These are phyloP conservation scores for Pisolithus sp. DNA, from an alignment of 768 basidiomycete genomes.

Conservation along the genomic window DNA sequence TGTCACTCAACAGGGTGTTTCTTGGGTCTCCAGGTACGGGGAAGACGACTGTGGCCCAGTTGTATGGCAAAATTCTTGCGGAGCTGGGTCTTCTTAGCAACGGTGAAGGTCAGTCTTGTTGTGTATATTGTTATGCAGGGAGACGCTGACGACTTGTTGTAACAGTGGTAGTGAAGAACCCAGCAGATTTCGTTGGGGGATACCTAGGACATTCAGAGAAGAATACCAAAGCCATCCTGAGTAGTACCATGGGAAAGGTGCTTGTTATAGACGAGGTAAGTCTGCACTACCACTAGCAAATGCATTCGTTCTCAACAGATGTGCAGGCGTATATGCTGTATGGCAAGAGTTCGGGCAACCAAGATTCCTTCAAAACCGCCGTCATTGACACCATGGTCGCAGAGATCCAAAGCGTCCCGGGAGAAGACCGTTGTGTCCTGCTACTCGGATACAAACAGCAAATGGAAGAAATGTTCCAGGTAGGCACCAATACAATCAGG, in stretches of 20 bases:
- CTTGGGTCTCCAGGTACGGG: slow-evolving; percentile 66
- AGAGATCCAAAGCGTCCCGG: slow-evolving; percentile 61
- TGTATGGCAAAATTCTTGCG: slow-evolving; percentile 58
- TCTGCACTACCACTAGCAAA: neutral
- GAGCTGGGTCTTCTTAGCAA: slow-evolving; percentile 64
- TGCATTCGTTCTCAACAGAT: neutral
- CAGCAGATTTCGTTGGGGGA: slow-evolving; percentile 60
- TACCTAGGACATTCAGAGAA: slow-evolving; percentile 54
- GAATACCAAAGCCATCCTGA: slow-evolving; percentile 59
- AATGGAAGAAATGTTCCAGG: slow-evolving; percentile 74
- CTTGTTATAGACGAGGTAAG: slow-evolving; percentile 64
- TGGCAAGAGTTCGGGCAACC: slow-evolving; percentile 25
- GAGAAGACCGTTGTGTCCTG: slow-evolving; percentile 65
- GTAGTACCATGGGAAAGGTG: slow-evolving; percentile 55
- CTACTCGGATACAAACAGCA: slow-evolving; percentile 59
- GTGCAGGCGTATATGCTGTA: slow-evolving; percentile 66
- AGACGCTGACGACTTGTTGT: neutral
- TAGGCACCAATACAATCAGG: slow-evolving; percentile 12
- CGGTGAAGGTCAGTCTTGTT: slow-evolving; percentile 50
- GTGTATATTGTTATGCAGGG: neutral
- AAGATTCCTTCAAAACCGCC: slow-evolving; percentile 54
- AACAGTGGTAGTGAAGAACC: slow-evolving; percentile 60
- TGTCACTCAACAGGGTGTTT: slow-evolving; percentile 61
- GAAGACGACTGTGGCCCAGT: slow-evolving; percentile 62
- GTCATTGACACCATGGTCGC: slow-evolving; percentile 74